Conservation (phyloP, 371 early-diverging fungal species). For the Actinomortierella wolfii region DNA sequence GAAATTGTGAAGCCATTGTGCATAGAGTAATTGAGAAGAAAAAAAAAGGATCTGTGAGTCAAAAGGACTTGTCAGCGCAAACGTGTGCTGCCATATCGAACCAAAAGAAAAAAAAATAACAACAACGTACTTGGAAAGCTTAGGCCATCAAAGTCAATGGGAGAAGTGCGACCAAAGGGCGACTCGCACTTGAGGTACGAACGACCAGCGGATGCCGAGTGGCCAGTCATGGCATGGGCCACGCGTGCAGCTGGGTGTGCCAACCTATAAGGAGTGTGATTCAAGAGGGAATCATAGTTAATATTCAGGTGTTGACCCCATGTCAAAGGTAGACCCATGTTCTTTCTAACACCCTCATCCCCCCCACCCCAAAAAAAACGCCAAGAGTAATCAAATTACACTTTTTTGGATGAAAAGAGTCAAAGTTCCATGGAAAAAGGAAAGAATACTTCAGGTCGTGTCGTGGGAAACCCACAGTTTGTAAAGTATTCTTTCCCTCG, state of each 20-base stretch:
- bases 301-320: too few species aligned
- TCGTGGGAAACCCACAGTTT: too few species aligned
- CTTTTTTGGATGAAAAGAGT: too few species aligned
- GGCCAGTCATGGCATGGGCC: conserved; percentile 38
- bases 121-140: conserved; percentile 34
- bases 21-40: not conserved
- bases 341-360: not conserved
- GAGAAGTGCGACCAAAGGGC: conserved; percentile 24
- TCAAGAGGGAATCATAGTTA: not conserved
- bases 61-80: too few species aligned
- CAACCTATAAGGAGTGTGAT: conserved; percentile 11
- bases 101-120: not conserved
- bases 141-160: conserved; percentile 44
- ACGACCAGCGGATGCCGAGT: conserved; percentile 18
- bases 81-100: too few species aligned
- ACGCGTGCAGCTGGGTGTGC: conserved; percentile 20
- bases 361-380: too few species aligned
- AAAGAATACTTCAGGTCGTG: too few species aligned
- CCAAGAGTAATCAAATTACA: too few species aligned
- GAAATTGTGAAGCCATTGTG: not conserved
- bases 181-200: conserved; percentile 34
- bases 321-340: too few species aligned
- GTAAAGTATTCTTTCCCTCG: too few species aligned
- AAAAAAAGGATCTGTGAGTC: not conserved
- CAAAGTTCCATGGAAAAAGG: too few species aligned